Evolutionary conservation across 768 basidiomycete genomes (phyloP).

Genomic region (Hericium erinaceus): DNA sequence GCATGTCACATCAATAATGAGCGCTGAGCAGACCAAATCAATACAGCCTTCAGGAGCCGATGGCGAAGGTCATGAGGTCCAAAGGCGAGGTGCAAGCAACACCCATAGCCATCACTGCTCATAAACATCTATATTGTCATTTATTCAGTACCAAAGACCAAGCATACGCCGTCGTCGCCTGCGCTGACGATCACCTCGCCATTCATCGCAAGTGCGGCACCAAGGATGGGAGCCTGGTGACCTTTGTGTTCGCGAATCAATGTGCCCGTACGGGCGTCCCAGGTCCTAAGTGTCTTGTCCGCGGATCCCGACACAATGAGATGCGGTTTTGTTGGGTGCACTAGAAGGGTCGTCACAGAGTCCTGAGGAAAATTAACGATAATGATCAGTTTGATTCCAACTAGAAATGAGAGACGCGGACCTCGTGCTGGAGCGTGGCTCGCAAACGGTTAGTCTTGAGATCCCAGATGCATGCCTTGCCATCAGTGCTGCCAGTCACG

Average conservation of each 20-base stretch:
- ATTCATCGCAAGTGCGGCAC: constrained; percentile 58
- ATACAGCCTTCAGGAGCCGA: too few relatives aligned
- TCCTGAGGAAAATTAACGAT: constrained; percentile 43
- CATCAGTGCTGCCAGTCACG: constrained; percentile 87
- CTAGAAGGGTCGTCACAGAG: constrained; percentile 72
- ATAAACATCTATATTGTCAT: not conserved
- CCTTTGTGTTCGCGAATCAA: constrained; percentile 76
- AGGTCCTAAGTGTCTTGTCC: constrained; percentile 79
- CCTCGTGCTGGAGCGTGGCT: constrained; percentile 74
- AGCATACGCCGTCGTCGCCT: constrained; percentile 82
- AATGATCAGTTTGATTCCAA: too few relatives aligned
- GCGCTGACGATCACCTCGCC: constrained; percentile 78
- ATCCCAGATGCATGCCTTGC: constrained; percentile 94
- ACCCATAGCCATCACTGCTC: too few relatives aligned
- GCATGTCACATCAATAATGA: too few relatives aligned
- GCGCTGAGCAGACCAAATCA: too few relatives aligned
- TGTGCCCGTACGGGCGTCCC: constrained; percentile 84
- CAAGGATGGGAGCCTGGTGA: constrained; percentile 69
- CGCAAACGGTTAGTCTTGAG: constrained; percentile 77
- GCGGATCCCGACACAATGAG: constrained; percentile 81
- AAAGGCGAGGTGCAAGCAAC: too few relatives aligned
- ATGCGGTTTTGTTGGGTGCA: constrained; percentile 63
- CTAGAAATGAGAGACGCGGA: constrained; percentile 26
- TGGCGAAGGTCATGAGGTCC: too few relatives aligned
- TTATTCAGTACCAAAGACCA: constrained; percentile 67